phyloP scores from a whole-genome alignment of 1,284 basidiomycete species.

The Trametes polyzona region DNA sequence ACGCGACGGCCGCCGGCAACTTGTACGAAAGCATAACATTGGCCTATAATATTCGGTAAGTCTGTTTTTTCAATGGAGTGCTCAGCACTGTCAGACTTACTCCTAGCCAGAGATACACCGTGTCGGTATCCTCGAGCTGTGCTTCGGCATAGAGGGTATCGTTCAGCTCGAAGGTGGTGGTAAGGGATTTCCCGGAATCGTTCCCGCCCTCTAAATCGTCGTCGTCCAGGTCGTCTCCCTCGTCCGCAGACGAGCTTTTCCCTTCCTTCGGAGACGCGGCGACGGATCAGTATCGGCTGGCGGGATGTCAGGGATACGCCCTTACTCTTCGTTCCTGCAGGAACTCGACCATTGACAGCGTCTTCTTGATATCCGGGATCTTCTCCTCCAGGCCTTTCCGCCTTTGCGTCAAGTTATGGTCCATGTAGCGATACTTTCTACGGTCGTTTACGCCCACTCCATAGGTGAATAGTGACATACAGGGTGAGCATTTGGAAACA shows the following conservation, averaged over 20 bases:
- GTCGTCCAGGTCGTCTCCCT: conserved; percentile 54
- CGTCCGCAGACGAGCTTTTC: conserved; percentile 49
- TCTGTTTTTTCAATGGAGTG: not conserved
- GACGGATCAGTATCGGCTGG: not conserved
- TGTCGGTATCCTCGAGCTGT: conserved; percentile 83
- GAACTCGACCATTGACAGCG: conserved; percentile 87
- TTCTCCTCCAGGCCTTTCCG: conserved; percentile 86
- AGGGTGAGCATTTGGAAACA: conserved; percentile 30
- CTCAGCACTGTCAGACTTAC: conserved; percentile 56
- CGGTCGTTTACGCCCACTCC: not conserved
- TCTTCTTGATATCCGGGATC: conserved; percentile 96
- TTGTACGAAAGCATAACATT: conserved; percentile 99
- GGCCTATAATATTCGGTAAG: conserved; percentile 58
- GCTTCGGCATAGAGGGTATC: conserved; percentile 96
- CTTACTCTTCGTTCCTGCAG: conserved; percentile 73
- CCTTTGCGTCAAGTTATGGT: conserved; percentile 82
- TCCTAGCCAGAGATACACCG: conserved; percentile 95
- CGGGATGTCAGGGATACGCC: conserved; percentile 10
- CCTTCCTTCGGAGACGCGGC: conserved; percentile 54
- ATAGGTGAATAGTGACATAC: not conserved
- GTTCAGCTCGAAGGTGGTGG: conserved; percentile 93
- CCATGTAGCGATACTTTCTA: conserved; percentile 99
- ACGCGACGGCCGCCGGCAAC: conserved; percentile 76
- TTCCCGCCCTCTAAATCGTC: conserved; percentile 48
- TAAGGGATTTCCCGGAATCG: conserved; percentile 62